Evolutionary conservation across 495 filamentous ascomycete species (phyloP), one percentile per base, ranked within the genome.

Genomic region (Thermothielavioides terrestris): DNA sequence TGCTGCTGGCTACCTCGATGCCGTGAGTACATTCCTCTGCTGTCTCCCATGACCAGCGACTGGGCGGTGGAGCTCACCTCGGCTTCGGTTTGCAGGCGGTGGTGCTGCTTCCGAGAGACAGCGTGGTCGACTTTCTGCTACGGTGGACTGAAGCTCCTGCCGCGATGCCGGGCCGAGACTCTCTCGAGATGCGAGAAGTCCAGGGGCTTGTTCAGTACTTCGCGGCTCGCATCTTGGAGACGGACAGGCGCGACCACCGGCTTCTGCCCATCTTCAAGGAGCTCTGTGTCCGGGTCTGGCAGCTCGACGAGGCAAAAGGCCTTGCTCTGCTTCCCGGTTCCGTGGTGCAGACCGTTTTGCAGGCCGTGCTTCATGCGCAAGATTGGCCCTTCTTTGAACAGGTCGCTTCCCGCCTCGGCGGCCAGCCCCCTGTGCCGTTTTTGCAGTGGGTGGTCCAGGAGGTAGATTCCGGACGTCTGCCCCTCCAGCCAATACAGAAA

Each of bases 31-130:
- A 37, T n/a, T n/a, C 8, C 14, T 12, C 8, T 21, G n/a, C 15
- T 18, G 3, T 4, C 22, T 27, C 14, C n/a, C n/a, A n/a, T n/a
- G n/a, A n/a, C n/a, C n/a, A n/a, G n/a, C n/a, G n/a, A n/a, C n/a
- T n/a, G n/a, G n/a, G n/a, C n/a, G n/a, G n/a, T n/a, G n/a, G n/a
- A 4, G 32, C 22, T 50, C 7, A 36, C 28, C 1, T 0, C 2
- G 8, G 4, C 6, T 23, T 42, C 14, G n/a, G n/a, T n/a, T n/a
- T n/a, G 1, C 15, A 56, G 54, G 54, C 50, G 6, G 23, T 60
- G 15, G n/a, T 62, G 14, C 36, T 62, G 3, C 44, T 59, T 25
- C 42, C 56, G 6, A 43, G 53, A 28, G 59, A 59, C 44, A 54
- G 35, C 18, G 36, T 60, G 25, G 57, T 46, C n/a, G 52, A 55